Conservation (phyloP, 768 basidiomycete species). For the Tulasnella sp. region DNA sequence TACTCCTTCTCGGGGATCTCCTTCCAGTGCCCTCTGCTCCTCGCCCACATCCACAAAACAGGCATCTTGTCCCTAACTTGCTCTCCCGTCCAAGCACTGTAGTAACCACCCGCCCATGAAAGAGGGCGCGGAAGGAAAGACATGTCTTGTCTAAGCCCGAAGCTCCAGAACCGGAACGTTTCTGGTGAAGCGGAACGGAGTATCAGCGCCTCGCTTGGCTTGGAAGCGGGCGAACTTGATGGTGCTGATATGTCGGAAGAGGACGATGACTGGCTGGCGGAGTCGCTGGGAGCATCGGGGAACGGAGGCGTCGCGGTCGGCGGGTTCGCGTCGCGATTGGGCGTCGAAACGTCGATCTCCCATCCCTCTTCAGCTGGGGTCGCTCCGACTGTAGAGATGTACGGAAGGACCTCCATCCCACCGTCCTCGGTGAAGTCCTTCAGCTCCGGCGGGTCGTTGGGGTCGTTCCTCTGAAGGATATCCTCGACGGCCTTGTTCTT, state of each 20-base stretch:
- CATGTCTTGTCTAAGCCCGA: background rate
- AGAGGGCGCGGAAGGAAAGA: background rate
- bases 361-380: background rate
- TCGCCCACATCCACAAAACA: background rate
- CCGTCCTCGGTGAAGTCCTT: background rate
- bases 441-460: background rate
- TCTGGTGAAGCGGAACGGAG: background rate
- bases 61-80: background rate
- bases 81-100: conserved; percentile 5
- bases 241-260: background rate
- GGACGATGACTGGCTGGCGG: too few relatives aligned
- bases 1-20: background rate
- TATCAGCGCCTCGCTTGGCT: background rate
- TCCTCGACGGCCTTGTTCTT: background rate
- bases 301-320: background rate
- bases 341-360: conserved; percentile 8
- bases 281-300: too few relatives aligned
- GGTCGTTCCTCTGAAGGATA: background rate
- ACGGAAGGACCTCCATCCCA: background rate
- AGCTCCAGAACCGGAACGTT: background rate
- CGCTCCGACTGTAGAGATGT: conserved; percentile 12
- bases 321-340: background rate
- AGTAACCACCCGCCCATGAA: background rate
- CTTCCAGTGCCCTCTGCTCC: conserved; percentile 11
- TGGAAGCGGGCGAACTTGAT: background rate